Evolutionary conservation across 2,329 filamentous ascomycete species (phyloP).

Genomic region (Alternaria angustiovoidea): DNA sequence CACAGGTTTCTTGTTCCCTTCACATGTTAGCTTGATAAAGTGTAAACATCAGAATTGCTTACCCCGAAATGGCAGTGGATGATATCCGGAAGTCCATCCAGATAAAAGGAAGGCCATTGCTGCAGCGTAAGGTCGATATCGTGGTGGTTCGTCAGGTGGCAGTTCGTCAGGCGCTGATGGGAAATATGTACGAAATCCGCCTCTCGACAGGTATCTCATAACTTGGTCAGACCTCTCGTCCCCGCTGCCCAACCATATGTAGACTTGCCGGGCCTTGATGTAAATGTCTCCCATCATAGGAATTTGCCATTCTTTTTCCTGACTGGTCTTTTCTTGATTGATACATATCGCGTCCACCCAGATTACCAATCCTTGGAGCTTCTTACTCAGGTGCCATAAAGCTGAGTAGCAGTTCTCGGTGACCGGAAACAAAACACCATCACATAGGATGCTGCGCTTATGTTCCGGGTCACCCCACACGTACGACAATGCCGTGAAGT

Average conservation of each 20-base stretch:
- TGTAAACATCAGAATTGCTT: too few species aligned
- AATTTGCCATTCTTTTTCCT: too few species aligned
- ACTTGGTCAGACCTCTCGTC: neutral
- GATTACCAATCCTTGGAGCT: rapidly evolving
- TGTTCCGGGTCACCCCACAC: neutral
- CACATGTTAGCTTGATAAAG: too few species aligned
- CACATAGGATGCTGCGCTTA: neutral
- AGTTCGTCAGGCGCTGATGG: too few species aligned
- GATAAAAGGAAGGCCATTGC: too few species aligned
- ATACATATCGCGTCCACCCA: neutral
- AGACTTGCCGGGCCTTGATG: neutral
- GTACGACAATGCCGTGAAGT: neutral
- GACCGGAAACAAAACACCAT: neutral
- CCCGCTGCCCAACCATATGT: too few species aligned
- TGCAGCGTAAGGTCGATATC: neutral
- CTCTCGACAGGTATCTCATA: neutral
- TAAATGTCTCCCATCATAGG: neutral
- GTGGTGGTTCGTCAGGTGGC: neutral
- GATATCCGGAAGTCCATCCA: too few species aligned
- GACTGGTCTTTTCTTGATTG: neutral
- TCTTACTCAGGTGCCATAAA: neutral
- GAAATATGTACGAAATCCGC: neutral
- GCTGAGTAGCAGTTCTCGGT: neutral
- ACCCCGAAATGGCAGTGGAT: too few species aligned
- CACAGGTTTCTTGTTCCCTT: neutral